phyloP scores from a whole-genome alignment of 352 stramenopile genomes.

The Pythium dissimile region DNA sequence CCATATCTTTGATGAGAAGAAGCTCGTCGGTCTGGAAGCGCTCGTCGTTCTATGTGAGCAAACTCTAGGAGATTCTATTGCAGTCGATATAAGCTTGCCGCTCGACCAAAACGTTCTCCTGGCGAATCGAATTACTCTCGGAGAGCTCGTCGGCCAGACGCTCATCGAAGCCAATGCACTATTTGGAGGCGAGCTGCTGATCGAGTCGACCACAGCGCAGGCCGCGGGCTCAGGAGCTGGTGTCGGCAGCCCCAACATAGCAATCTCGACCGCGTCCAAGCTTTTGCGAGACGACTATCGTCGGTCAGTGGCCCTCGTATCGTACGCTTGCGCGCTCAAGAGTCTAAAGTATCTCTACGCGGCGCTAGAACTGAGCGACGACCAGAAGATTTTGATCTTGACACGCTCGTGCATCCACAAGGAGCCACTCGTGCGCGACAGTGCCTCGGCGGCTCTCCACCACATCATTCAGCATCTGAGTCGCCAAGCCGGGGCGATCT shows the following conservation, averaged over 20 bases:
- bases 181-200: conserved; percentile 49
- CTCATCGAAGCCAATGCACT: conserved; percentile 68
- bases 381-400: conserved; percentile 65
- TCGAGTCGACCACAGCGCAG: conserved; percentile 21
- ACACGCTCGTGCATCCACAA: conserved; percentile 48
- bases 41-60: conserved; percentile 27
- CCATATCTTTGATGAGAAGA: conserved; percentile 68
- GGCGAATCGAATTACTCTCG: conserved; percentile 29
- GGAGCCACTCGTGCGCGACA: conserved; percentile 33
- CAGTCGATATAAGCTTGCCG: neutral
- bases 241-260: conserved; percentile 1
- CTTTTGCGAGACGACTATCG: conserved; percentile 40
- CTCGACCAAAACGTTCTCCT: conserved; percentile 41
- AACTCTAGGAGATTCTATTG: neutral
- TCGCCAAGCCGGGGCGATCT: conserved; percentile 27
- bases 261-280: neutral
- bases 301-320: conserved; percentile 42
- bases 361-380: conserved; percentile 43
- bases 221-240: conserved; percentile 4
- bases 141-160: conserved; percentile 57
- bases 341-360: conserved; percentile 45
- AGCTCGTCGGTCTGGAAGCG: conserved; percentile 58
- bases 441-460: conserved; percentile 35
- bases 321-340: conserved; percentile 40
- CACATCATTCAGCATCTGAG: conserved; percentile 24